These are phyloP conservation scores for Astrothelium subdiscretum DNA, from an alignment of 495 filamentous ascomycete species.

Conservation along the genomic window DNA sequence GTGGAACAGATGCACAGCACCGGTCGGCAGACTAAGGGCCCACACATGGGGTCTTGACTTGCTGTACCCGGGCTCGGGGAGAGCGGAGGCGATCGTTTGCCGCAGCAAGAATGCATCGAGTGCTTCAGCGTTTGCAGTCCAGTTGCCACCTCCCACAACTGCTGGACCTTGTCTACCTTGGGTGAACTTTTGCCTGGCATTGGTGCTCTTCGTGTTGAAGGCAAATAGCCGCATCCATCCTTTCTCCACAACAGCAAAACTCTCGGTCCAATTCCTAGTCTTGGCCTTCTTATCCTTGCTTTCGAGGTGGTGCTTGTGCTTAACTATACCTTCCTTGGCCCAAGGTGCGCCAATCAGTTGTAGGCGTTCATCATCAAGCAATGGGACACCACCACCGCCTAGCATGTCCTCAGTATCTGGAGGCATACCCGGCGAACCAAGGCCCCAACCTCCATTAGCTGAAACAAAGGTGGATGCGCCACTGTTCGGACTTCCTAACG, in stretches of 20 bases:
- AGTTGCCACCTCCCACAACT: constrained; percentile 88
- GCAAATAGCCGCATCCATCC: constrained; percentile 94
- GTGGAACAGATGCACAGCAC: constrained; percentile 94
- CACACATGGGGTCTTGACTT: constrained; percentile 85
- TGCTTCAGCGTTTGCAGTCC: constrained; percentile 87
- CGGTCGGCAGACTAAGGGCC: constrained; percentile 85
- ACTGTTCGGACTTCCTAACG: constrained; percentile 36
- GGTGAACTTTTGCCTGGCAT: not conserved
- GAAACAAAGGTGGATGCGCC: constrained; percentile 29
- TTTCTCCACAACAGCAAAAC: constrained; percentile 95
- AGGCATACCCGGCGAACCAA: constrained; percentile 14
- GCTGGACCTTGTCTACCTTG: constrained; percentile 32
- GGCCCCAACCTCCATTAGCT: not conserved
- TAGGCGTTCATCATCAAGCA: constrained; percentile 83
- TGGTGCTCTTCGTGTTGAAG: constrained; percentile 52
- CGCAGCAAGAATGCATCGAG: constrained; percentile 77
- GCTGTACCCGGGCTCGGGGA: constrained; percentile 87
- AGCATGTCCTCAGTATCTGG: constrained; percentile 29
- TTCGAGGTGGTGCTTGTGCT: constrained; percentile 93
- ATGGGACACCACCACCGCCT: constrained; percentile 38
- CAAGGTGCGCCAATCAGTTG: constrained; percentile 87
- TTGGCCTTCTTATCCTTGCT: constrained; percentile 80
- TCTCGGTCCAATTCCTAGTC: constrained; percentile 85
- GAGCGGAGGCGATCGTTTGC: constrained; percentile 81
- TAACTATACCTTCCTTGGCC: constrained; percentile 93